Evolutionary conservation across 2,329 filamentous ascomycete genomes (phyloP).

Genomic region (Arachnopeziza araneosa): DNA sequence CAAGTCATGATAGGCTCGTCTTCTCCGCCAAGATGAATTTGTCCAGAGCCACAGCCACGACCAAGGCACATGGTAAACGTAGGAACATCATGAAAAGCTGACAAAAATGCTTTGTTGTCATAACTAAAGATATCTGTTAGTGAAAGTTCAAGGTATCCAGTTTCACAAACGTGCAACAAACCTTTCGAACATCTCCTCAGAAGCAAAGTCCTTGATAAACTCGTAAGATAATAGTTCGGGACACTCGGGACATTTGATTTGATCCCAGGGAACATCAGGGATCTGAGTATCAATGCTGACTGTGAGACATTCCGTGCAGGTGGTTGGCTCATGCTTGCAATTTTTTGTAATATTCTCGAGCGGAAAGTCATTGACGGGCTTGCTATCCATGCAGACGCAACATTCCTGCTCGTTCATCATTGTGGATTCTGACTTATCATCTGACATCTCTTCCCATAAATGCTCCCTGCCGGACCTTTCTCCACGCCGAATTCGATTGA

Average conservation of each 20-base stretch:
- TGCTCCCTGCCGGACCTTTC: too few relatives aligned
- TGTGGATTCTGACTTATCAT: too few relatives aligned
- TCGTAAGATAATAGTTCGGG: conserved; percentile 36
- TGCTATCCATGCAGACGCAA: too few relatives aligned
- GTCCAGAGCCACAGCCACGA: conserved; percentile 44
- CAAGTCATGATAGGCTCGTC: conserved; percentile 39
- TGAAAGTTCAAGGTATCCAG: neutral
- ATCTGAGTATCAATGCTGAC: conserved; percentile 11
- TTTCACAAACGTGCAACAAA: conserved; percentile 21
- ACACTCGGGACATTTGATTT: conserved; percentile 50
- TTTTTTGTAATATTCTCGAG: neutral
- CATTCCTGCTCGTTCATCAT: too few relatives aligned
- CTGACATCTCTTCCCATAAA: too few relatives aligned
- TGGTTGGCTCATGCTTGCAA: conserved; percentile 11
- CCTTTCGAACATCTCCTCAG: conserved; percentile 38
- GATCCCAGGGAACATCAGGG: conserved; percentile 33
- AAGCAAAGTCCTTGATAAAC: conserved; percentile 42
- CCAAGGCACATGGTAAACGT: conserved; percentile 49
- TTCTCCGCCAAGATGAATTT: conserved; percentile 41
- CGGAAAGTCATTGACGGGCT: too few relatives aligned
- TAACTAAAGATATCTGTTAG: conserved; percentile 30
- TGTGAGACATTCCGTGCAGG: conserved; percentile 11
- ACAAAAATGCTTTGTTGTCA: conserved; percentile 38
- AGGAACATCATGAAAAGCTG: conserved; percentile 37
- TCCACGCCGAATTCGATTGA: neutral